Conservation (phyloP, 768 basidiomycete genomes). For the Leccinum truebloodii region DNA sequence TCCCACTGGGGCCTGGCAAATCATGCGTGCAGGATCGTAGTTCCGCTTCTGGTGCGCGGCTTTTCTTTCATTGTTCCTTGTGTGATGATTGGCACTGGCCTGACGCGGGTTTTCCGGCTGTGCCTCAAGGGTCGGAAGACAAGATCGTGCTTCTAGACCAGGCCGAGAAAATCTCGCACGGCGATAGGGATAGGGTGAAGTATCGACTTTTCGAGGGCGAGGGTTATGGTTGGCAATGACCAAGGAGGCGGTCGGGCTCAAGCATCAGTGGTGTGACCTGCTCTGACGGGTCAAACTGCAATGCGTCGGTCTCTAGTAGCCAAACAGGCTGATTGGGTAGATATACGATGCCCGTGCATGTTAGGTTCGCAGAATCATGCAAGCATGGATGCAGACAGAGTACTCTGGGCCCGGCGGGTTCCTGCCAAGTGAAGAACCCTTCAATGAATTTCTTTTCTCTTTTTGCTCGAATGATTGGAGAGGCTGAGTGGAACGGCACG, state of each 20-base stretch:
- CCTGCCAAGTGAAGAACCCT: too few relatives aligned
- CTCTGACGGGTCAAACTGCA: constrained; percentile 1
- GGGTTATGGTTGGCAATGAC: constrained; percentile 37
- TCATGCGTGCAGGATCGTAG: constrained; percentile 51
- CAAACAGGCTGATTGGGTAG: too few relatives aligned
- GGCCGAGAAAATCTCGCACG: constrained; percentile 35
- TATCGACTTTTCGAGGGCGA: constrained; percentile 46
- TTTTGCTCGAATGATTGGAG: too few relatives aligned
- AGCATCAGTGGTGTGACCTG: constrained; percentile 37
- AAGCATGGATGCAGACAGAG: too few relatives aligned
- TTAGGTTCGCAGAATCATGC: too few relatives aligned
- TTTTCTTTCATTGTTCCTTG: not conserved
- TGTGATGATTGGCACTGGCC: not conserved
- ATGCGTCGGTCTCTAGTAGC: not conserved
- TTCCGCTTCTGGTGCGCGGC: constrained; percentile 62
- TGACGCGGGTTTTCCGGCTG: constrained; percentile 35
- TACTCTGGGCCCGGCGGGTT: too few relatives aligned
- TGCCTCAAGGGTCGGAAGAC: constrained; percentile 68
- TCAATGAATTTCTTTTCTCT: too few relatives aligned
- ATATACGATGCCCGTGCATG: too few relatives aligned
- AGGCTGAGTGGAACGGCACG: too few relatives aligned
- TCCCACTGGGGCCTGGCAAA: constrained; percentile 34
- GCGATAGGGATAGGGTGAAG: constrained; percentile 29
- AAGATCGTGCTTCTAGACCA: constrained; percentile 68
- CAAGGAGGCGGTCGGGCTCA: constrained; percentile 35